Evolutionary conservation across 331 rosid species (phyloP).

Genomic region (Rhamnella rubrinervis): DNA sequence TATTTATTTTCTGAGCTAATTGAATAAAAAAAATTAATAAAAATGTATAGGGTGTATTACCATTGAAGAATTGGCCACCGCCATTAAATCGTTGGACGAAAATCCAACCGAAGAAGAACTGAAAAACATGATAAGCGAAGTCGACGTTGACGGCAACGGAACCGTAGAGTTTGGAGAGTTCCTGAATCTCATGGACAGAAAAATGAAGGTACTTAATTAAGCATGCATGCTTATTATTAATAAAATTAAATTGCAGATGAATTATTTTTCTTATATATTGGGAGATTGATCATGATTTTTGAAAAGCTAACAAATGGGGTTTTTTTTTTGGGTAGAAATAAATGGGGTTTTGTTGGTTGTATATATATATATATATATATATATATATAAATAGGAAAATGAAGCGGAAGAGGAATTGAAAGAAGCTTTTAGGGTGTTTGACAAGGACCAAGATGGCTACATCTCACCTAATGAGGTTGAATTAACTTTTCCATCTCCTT

Average conservation of each 20-base stretch:
- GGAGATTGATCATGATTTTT: no score
- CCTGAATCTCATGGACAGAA: constrained; percentile 64
- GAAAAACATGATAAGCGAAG: constrained; percentile 58
- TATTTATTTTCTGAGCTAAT: no score
- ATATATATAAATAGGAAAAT: constrained; percentile 29
- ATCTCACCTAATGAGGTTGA: constrained; percentile 62
- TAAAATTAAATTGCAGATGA: no score
- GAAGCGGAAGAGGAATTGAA: constrained; percentile 55
- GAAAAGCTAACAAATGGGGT: no score
- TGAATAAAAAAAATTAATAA: no score
- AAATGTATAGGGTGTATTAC: constrained; percentile 54
- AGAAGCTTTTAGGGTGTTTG: constrained; percentile 64
- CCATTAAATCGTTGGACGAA: constrained; percentile 43
- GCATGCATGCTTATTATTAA: not conserved
- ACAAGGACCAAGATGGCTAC: constrained; percentile 67
- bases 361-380: no score
- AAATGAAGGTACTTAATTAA: constrained; percentile 44
- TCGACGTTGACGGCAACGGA: constrained; percentile 53
- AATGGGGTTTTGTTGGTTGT: no score
- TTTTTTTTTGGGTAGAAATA: no score
- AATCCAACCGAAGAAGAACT: constrained; percentile 57
- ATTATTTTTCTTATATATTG: no score
- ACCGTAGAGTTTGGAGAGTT: constrained; percentile 70
- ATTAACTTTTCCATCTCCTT: not conserved
- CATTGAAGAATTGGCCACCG: constrained; percentile 51